Base-by-base conservation (phyloP, 495 filamentous ascomycete species). In the Penicillium simplicissimum region DNA sequence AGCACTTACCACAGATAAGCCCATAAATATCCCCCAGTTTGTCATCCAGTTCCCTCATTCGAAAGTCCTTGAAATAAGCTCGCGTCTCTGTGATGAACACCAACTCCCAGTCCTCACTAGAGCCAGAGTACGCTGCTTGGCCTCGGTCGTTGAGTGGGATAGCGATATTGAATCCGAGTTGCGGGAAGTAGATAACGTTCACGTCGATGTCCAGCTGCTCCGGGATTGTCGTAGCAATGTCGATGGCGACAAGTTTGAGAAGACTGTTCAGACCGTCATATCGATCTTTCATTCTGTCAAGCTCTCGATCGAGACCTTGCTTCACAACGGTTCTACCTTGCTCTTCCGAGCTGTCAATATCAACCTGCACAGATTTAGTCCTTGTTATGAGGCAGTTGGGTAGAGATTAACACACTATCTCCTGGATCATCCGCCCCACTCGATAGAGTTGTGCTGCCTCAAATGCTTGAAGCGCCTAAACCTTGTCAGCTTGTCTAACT, bases 81-180 rank as follows among this genome's bases (percentile, higher is more conserved):
- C 84, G 71, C 3, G 82, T 85, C 28, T 88, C 87, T 2, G 88
- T 90, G 35, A 82, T 79, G 67, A 98, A 97, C 65, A 90, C 89
- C 49, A 84, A 79, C 55, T 91, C 85, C 95, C 96, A 98, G 0
- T 80, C 75, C 9, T 77, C 65, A 0, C 81, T 76, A 40, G 82
- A 76, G 5, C 92, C 91, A 56, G 85, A 80, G 67, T 89, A 98
- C 0, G 85, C 77, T 0, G 87, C 84, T 55, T 81, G 75, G 0
- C 88, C 87, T 8, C 79, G 71, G 17, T 80, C 76, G 66, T 93
- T 85, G 11, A 89, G 72, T 1, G 83, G 82, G 23, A 97, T 87
- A 0, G 88, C 87, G 25, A 92, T 90, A 17, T 97, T 84, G 73
- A 96, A 98, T 3, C 95, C 96, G 14, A 97, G 82, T 68, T 96